Evolutionary conservation across 345 rosid genomes (phyloP), one percentile per base, ranked within the genome.

Genomic region (Isatis tinctoria): DNA sequence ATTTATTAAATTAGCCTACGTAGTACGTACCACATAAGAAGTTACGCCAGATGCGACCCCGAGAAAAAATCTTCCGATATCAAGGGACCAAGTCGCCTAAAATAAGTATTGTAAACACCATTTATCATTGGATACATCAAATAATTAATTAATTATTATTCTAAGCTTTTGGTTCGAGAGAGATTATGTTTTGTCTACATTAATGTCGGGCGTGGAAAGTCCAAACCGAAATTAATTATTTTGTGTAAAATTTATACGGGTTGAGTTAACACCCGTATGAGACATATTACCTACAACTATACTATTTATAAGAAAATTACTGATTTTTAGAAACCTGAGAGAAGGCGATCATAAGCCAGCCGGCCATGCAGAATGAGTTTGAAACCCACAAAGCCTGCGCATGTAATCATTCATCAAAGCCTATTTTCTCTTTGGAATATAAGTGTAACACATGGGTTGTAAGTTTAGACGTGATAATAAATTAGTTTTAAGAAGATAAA

Each of bases 31-130:
- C 92, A 87, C 94, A 66, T 86, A 93, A 20, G 96, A 89, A 64
- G 85, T 80, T 1, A 91, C 49, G 65, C 97, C 98, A 82, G 92
- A 81, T 63, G 93, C 98, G 61, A 77, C 85, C 53, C 98, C 97
- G 13, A 86, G 78, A 18, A 82, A 70, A 53, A 91, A 71, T 76
- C 97, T 81, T 79, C 97, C 98, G 10, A 85, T 24, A 39, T 90
- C 81, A 33, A 90, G 87, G 77, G 77, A 89, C 88, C 82, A 85
- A 37, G 85, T 73, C 58, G 63, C 86, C 93, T 93, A 14, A 53
- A 3, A 43, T 54, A 10, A 39, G 43, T n/a, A 65, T 30, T 57
- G 17, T 58, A 24, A 30, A 3, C 36, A 57, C 41, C 26, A 41
- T 37, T 49, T 20, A 49, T 37, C 41, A 39, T 48, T 44, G 61